phyloP scores from a whole-genome alignment of 2,329 filamentous ascomycete species.

The Aspergillus jensenii region DNA sequence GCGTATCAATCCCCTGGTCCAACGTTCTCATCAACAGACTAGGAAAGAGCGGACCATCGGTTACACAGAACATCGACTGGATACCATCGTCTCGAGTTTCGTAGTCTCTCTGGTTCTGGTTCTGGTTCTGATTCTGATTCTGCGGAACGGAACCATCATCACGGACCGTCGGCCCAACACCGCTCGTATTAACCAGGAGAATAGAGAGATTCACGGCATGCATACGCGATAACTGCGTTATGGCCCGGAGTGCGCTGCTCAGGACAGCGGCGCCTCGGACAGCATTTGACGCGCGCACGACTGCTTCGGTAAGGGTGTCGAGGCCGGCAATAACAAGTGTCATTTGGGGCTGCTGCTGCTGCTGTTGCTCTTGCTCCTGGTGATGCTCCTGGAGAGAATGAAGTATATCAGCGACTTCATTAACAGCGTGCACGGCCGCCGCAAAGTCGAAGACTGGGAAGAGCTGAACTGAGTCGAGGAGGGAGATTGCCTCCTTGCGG shows the following conservation, averaged over 20 bases:
- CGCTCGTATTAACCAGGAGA: constrained; percentile 39
- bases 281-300: constrained; percentile 40
- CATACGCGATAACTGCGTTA: constrained; percentile 34
- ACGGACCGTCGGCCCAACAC: constrained; percentile 22
- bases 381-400: constrained; percentile 18
- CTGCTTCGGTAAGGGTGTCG: constrained; percentile 35
- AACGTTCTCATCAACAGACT: constrained; percentile 36
- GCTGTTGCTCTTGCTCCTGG: not conserved
- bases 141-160: not conserved
- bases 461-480: constrained; percentile 34
- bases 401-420: constrained; percentile 29
- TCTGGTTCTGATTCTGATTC: not conserved
- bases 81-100: constrained; percentile 4
- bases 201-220: constrained; percentile 30
- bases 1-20: constrained; percentile 41
- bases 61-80: constrained; percentile 27
- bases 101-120: not conserved
- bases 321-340: constrained; percentile 35
- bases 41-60: constrained; percentile 22
- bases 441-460: constrained; percentile 34
- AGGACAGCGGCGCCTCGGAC: constrained; percentile 35
- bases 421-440: constrained; percentile 30
- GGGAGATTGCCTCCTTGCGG: constrained; percentile 29
- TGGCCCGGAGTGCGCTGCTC: constrained; percentile 30
- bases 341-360: not conserved